Base-by-base conservation (phyloP, 2,329 filamentous ascomycete genomes). In the Hymenoscyphus infarciens region DNA sequence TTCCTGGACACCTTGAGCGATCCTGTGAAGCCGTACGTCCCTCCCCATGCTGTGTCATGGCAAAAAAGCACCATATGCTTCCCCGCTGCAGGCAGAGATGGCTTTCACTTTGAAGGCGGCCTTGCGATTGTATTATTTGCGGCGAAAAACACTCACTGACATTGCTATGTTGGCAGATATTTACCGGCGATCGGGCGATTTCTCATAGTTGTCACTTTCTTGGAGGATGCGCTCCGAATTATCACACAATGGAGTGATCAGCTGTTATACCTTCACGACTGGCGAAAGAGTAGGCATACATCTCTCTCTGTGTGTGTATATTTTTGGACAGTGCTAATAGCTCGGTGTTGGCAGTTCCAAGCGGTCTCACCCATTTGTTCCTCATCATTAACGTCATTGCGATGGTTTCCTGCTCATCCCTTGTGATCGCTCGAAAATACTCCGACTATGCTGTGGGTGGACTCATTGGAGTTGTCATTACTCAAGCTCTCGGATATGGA, bases 241-340 rank as follows among this genome's bases (percentile, higher is more conserved):
- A 82, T 98, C 72, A 99, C 95, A 70, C 95, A 99, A 87, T 99
- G 95, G 93, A 87, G 76, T 75, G 95, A 98, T 76, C 95, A 99
- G 82, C 85, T 99, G 64, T 82, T 90, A 65, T 99, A 98, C 77
- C 87, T 99, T 61, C 88, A 90, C 76, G 91, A 97, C 72, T 98
- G 96, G 82, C 85, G 94, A 75, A 85, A 91, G 77, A 97, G 94
- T 98, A 89, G 64, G 67, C 22, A 39, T 38, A 31, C 7, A 61
- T 45, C 59, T 19, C 27, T 54, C n/a, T 38, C 29, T 22, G 7
- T 54, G 33, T 53, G 52, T 25, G 39, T 45, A 52, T n/a, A n/a
- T n/a, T 45, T 25, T 49, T 39, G 15, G 16, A 53, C 27, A 57
- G 35, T 64, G 33, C 66, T 71, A 61, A 70, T 60, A 16, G 57